Evolutionary conservation across 106 monocot genomes (phyloP).

Genomic region (Hemerocallis citrina): DNA sequence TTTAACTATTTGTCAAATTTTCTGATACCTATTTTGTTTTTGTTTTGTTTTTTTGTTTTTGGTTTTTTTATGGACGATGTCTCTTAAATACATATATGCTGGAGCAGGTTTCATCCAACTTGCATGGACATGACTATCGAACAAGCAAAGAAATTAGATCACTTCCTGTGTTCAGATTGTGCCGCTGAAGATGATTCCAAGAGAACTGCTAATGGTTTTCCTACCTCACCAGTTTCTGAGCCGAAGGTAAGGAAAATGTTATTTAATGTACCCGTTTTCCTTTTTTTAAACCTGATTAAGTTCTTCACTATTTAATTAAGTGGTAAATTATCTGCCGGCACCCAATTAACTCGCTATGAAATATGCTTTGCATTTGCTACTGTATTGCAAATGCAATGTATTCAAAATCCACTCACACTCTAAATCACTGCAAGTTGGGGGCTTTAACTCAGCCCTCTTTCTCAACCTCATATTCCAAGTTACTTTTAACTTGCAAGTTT

Average conservation of each 20-base stretch:
- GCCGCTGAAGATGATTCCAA: constrained; percentile 19
- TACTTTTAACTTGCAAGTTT: too few relatives aligned
- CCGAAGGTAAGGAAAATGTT: constrained; percentile 11
- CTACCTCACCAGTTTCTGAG: constrained; percentile 15
- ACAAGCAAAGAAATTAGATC: constrained; percentile 25
- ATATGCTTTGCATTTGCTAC: too few relatives aligned
- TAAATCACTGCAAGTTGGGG: too few relatives aligned
- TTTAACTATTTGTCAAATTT: too few relatives aligned
- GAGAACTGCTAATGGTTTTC: constrained; percentile 16
- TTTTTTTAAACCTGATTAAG: background rate
- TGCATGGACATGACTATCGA: constrained; percentile 26
- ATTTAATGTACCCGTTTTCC: background rate
- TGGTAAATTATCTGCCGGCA: too few relatives aligned
- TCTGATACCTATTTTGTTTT: too few relatives aligned
- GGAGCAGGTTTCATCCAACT: constrained; percentile 26
- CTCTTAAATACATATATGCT: background rate
- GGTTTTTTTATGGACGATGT: background rate
- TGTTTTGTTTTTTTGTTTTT: too few relatives aligned
- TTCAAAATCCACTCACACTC: too few relatives aligned
- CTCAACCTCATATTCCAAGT: too few relatives aligned
- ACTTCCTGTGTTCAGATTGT: constrained; percentile 25
- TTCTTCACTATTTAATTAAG: background rate
- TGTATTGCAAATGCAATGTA: too few relatives aligned
- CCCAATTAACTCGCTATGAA: too few relatives aligned
- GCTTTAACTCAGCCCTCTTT: too few relatives aligned